phyloP scores from a whole-genome alignment of 441 rosid genomes.

The Populus hybrid region DNA sequence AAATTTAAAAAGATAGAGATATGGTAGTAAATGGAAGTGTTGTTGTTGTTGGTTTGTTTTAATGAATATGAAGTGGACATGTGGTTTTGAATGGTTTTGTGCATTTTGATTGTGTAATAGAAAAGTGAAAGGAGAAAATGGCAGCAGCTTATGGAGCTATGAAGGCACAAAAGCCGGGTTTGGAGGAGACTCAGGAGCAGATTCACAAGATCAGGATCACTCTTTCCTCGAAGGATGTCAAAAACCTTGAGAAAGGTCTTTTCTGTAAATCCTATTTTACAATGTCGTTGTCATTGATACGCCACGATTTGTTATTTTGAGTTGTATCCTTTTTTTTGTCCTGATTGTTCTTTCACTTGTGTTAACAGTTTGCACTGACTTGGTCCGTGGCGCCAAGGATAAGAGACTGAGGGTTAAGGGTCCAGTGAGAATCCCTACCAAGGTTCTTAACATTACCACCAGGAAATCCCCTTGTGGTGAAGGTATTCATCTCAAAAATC shows the following conservation, averaged over 20 bases:
- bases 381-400: conserved; percentile 82
- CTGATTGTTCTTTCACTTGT: conserved; percentile 5
- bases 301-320: background rate
- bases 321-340: background rate
- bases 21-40: background rate
- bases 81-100: background rate
- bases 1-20: background rate
- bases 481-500: conserved; percentile 35
- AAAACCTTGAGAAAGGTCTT: conserved; percentile 77
- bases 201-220: conserved; percentile 80
- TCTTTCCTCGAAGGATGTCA: conserved; percentile 74
- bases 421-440: conserved; percentile 85
- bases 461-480: conserved; percentile 84
- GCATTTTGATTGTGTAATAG: background rate
- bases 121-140: conserved; percentile 32
- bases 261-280: background rate
- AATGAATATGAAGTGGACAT: background rate
- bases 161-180: conserved; percentile 65
- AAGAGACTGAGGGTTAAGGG: conserved; percentile 78
- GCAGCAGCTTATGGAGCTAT: conserved; percentile 59
- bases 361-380: conserved; percentile 60
- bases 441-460: conserved; percentile 74
- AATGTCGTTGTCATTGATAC: background rate
- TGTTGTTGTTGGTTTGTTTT: background rate
- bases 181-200: conserved; percentile 64